phyloP scores from a whole-genome alignment of 2,329 filamentous ascomycete species.

The Bipolaris oryzae region DNA sequence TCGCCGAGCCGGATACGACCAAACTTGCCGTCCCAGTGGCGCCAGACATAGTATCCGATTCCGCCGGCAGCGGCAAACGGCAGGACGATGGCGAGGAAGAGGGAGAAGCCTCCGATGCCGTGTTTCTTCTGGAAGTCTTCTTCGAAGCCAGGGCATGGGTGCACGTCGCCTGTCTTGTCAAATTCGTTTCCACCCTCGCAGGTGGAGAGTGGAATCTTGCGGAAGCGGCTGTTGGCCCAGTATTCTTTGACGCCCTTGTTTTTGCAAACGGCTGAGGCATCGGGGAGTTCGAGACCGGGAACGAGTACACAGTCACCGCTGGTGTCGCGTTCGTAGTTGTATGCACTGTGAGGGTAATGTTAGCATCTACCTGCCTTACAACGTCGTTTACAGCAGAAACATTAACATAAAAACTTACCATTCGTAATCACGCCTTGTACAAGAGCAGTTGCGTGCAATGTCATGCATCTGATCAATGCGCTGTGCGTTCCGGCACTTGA shows the following conservation, averaged over 20 bases:
- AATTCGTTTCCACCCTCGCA: conserved; percentile 77
- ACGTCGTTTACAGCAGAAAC: neutral
- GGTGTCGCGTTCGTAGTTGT: conserved; percentile 83
- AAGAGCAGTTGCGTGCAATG: conserved; percentile 77
- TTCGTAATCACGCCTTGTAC: conserved; percentile 86
- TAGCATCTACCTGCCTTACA: neutral
- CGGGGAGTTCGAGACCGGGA: conserved; percentile 68
- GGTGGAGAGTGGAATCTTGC: conserved; percentile 86
- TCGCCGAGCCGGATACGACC: conserved; percentile 89
- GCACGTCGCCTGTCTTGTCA: conserved; percentile 67
- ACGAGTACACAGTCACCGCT: conserved; percentile 82
- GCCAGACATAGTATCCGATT: conserved; percentile 84
- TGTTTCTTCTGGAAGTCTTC: conserved; percentile 78
- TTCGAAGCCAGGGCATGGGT: conserved; percentile 78
- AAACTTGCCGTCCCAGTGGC: conserved; percentile 86
- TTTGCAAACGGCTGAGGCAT: conserved; percentile 64
- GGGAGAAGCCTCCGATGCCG: conserved; percentile 70
- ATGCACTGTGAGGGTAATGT: conserved; percentile 68
- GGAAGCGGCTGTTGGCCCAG: conserved; percentile 85
- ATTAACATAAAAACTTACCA: conserved; percentile 65
- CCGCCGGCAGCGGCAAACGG: conserved; percentile 74
- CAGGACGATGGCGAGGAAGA: conserved; percentile 85
- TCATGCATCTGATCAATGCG: conserved; percentile 69
- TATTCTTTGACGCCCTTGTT: conserved; percentile 76
- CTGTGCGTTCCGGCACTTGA: conserved; percentile 81